Evolutionary conservation across 2,329 filamentous ascomycete genomes (phyloP), one percentile per base, ranked within the genome.

Genomic region (Torrubiellomyces zombiae): DNA sequence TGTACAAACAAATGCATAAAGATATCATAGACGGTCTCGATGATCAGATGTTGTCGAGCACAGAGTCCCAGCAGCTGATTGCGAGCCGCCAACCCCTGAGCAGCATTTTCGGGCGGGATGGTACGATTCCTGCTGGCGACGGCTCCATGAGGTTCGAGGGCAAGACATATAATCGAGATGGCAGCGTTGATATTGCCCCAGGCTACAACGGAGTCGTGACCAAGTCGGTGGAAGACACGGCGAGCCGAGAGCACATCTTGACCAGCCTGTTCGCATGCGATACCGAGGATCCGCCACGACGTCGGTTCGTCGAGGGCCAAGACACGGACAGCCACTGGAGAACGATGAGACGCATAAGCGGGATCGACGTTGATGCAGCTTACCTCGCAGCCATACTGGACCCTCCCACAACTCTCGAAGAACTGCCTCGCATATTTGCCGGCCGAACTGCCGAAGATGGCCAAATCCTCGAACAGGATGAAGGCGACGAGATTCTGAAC

Each of bases 1-100:
- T 94, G 7, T 89, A 83, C 44, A 82, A 85, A 43, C 79, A 93
- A 44, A 74, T 93, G 50, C 83, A 89, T 31, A 70, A 71, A 31
- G 86, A 95, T 35, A 78, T 85, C 31, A 60, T 86, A 5, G 73
- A 79, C 28, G 73, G 72, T 2, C 61, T 83, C 33, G 77, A 85
- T 39, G 78, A 85, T 32, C 77, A 85, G 42, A 66, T 77, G 27
- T 69, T 80, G 47, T 67, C 79, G 18, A 78, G 77, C 31, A 72
- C 70, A 12, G 74, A 83, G 36, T 72, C 79, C 8, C 71, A 78
- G 30, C 76, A 86, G 37, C 65, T 91, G 6, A 67, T 89, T 9
- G 66, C 73, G 9, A 71, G 75, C 26, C 67, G 77, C 20, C 76
- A 82, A 38, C 79, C 80, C 0, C 62, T 86, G 22, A 85, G 78